A percentile compares a stretch with the other conserved stretches of the same genome.
Evolutionary conservation across 2,329 filamentous ascomycete species (phyloP).

Genomic region (Acephala macrosclerotiorum): DNA sequence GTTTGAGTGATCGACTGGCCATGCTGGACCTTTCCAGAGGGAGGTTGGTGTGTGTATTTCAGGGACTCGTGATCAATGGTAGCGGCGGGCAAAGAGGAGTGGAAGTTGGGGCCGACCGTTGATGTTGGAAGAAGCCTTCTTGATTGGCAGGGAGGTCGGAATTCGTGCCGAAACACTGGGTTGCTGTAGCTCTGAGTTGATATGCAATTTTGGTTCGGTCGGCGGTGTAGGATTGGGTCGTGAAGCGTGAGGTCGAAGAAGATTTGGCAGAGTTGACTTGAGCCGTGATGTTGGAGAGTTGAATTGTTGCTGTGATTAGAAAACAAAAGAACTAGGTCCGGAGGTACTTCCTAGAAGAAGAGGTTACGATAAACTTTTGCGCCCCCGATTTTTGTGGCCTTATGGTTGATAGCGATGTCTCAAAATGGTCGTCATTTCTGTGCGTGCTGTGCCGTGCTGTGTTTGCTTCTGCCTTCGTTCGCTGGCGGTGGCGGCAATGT

Average conservation of each 20-base stretch:
- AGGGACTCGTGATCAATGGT: background rate
- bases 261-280: background rate
- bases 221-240: background rate
- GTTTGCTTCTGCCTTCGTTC: background rate
- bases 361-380: background rate
- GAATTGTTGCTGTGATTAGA: background rate
- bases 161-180: constrained; percentile 14
- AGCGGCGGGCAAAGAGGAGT: background rate
- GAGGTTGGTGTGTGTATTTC: constrained; percentile 13
- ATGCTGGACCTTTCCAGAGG: constrained; percentile 43
- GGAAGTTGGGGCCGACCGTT: background rate
- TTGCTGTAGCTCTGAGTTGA: constrained; percentile 17
- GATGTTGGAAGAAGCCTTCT: background rate
- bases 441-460: no score
- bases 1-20: constrained; percentile 59
- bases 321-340: background rate
- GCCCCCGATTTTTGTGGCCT: background rate
- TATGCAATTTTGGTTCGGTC: background rate
- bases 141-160: constrained; percentile 8
- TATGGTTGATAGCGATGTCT: background rate
- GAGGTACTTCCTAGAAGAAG: constrained; percentile 3
- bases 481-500: background rate
- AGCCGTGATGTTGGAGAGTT: background rate
- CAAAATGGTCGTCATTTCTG: background rate
- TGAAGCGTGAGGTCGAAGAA: background rate